Base-by-base conservation (phyloP, 164 flowering plant genomes). In the Liriodendron chinense region DNA sequence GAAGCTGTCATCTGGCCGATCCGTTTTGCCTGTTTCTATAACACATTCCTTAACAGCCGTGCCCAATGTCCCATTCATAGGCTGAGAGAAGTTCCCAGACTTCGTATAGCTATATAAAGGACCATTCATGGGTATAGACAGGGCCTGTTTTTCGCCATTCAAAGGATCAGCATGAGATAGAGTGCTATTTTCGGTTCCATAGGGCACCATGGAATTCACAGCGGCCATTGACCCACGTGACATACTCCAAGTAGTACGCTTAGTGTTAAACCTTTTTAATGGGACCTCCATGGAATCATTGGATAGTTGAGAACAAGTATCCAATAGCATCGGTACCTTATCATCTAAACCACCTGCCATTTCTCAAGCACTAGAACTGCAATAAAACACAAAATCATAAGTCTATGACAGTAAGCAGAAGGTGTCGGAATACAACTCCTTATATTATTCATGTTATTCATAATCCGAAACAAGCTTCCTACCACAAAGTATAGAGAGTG, bases 101-200 rank as follows among this genome's bases (percentile, higher is more conserved):
- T 68, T 82, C 26, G 76, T 78, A 72, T 43, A 79, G 43, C 47
- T 56, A 76, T 77, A 81, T 61, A 90, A 22, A 70, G 94, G 90
- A 63, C 90, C 92, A 76, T 94, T 91, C 93, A 88, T 85, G 18
- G 85, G 91, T 69, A 80, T 20, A 13, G 76, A 76, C 3, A 92
- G 80, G 72, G 83, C 79, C 76, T 74, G 78, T 67, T 81, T 85
- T 78, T 81, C 83, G 76, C 73, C 85, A 57, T 82, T 78, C 69
- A 90, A 75, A 2, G 97, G 94, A 76, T 94, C 97, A 47, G 97
- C 91, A 81, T 82, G 80, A 13, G 89, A 86, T 13, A 82, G 85
- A 74, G 81, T 77, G 70, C 26, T 75, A 72, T 69, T 64, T 78
- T 70, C 84, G 4, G 6, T 34, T 57, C 77, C 82, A 79, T 68